phyloP scores from a whole-genome alignment of 345 rosid species.

The Sonneratia caseolaris region DNA sequence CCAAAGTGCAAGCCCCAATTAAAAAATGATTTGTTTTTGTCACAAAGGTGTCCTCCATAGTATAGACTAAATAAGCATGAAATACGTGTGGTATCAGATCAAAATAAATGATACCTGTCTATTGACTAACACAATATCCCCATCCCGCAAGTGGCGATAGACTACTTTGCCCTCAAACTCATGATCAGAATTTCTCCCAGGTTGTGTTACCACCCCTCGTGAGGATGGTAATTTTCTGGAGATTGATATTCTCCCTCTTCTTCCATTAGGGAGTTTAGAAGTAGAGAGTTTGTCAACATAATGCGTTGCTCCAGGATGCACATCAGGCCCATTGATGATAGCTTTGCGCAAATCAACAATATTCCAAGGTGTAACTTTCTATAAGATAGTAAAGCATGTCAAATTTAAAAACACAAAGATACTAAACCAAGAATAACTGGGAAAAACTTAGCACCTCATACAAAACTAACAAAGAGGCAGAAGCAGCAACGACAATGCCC shows the following conservation, averaged over 20 bases:
- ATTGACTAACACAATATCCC: slow-evolving; percentile 89
- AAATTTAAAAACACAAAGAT: background rate
- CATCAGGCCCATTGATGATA: slow-evolving; percentile 71
- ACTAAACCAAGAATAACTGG: background rate
- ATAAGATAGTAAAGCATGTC: slow-evolving; percentile 4
- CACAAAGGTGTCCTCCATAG: background rate
- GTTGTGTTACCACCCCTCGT: slow-evolving; percentile 53
- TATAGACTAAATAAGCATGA: background rate
- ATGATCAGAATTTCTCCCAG: slow-evolving; percentile 48
- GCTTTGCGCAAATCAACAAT: slow-evolving; percentile 56
- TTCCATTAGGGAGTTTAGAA: slow-evolving; percentile 33
- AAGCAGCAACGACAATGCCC: background rate
- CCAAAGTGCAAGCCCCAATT: background rate
- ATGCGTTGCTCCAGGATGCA: slow-evolving; percentile 90
- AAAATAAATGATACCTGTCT: slow-evolving; percentile 54
- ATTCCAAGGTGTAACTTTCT: slow-evolving; percentile 96
- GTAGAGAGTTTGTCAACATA: slow-evolving; percentile 62
- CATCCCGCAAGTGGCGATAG: slow-evolving; percentile 83
- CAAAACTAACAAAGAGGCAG: background rate
- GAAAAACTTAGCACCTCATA: background rate
- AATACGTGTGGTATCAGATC: background rate
- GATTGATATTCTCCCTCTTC: slow-evolving; percentile 52
- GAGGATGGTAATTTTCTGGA: slow-evolving; percentile 72
- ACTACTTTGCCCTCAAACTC: slow-evolving; percentile 76
- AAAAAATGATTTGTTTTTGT: background rate